Evolutionary conservation across 1,139 yeast species (phyloP).

Genomic region (Kurtzmaniella quercitrusa): DNA sequence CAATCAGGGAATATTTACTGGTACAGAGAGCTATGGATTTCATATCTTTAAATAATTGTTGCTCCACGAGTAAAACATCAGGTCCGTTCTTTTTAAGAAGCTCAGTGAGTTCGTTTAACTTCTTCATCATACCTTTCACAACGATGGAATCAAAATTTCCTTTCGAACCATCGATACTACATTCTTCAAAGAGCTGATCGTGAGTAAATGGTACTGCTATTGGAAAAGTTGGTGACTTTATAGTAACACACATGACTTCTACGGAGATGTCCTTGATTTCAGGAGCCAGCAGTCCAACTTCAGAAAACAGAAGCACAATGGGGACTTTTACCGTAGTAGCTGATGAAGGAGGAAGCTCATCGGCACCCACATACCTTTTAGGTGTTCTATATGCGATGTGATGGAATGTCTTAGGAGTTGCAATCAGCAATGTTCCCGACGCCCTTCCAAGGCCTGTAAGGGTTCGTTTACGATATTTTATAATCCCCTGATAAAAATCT

Average conservation of each 20-base stretch:
- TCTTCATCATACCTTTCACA: slow-evolving; percentile 25
- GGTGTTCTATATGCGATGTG: slow-evolving; percentile 33
- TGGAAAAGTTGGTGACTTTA: slow-evolving; percentile 29
- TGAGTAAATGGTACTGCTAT: slow-evolving; percentile 42
- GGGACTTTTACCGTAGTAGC: slow-evolving; percentile 28
- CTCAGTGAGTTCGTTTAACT: slow-evolving; percentile 23
- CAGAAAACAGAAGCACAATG: slow-evolving; percentile 28
- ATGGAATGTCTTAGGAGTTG: slow-evolving; percentile 33
- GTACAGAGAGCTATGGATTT: slow-evolving; percentile 33
- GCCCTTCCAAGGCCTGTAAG: slow-evolving; percentile 32
- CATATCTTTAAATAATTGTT: slow-evolving; percentile 32
- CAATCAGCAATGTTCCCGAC: slow-evolving; percentile 32
- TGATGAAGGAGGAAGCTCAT: slow-evolving; percentile 8
- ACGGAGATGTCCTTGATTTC: slow-evolving; percentile 30
- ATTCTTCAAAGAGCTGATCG: slow-evolving; percentile 34
- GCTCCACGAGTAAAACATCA: slow-evolving; percentile 33
- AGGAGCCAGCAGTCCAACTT: slow-evolving; percentile 17
- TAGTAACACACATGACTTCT: slow-evolving; percentile 35
- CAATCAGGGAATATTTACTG: slow-evolving; percentile 22
- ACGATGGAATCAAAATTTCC: slow-evolving; percentile 31
- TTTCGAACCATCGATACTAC: slow-evolving; percentile 19
- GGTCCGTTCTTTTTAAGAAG: slow-evolving; percentile 33
- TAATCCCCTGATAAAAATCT: slow-evolving; percentile 5
- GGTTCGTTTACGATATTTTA: slow-evolving; percentile 30
- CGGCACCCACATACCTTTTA: slow-evolving; percentile 16